phyloP scores from a whole-genome alignment of 345 rosid species.

The Hypericum androsaemum region DNA sequence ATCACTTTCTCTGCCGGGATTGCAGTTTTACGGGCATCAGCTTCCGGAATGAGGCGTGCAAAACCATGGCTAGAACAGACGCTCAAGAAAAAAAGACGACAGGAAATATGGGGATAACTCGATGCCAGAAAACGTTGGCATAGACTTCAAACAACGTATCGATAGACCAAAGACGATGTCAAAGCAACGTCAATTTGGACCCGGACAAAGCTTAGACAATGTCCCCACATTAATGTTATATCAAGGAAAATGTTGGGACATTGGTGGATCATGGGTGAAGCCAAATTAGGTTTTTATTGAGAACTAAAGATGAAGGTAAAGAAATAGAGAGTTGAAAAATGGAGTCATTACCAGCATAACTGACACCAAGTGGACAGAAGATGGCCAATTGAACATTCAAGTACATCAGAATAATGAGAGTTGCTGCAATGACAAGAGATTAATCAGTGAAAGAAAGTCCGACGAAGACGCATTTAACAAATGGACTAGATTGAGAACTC shows the following conservation, averaged over 20 bases:
- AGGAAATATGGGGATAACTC: not conserved
- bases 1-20: conserved; percentile 22
- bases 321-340: not conserved
- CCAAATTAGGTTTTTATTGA: not conserved
- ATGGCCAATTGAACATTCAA: conserved; percentile 86
- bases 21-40: conserved; percentile 45
- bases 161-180: too few species aligned
- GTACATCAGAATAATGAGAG: conserved; percentile 47
- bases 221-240: too few species aligned
- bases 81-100: not conserved
- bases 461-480: not conserved
- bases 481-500: too few species aligned
- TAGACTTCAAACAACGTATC: too few species aligned
- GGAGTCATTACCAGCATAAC: conserved; percentile 54
- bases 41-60: conserved; percentile 78
- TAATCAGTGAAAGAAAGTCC: not conserved
- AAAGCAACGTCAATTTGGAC: too few species aligned
- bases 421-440: conserved; percentile 44
- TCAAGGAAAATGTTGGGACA: too few species aligned
- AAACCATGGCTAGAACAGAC: conserved; percentile 40
- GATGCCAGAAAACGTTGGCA: too few species aligned
- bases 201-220: too few species aligned
- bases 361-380: conserved; percentile 50
- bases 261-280: not conserved
- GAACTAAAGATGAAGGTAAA: conserved; percentile 1